Conservation (phyloP, 208 protist genomes). For the Leishmania tropica region DNA sequence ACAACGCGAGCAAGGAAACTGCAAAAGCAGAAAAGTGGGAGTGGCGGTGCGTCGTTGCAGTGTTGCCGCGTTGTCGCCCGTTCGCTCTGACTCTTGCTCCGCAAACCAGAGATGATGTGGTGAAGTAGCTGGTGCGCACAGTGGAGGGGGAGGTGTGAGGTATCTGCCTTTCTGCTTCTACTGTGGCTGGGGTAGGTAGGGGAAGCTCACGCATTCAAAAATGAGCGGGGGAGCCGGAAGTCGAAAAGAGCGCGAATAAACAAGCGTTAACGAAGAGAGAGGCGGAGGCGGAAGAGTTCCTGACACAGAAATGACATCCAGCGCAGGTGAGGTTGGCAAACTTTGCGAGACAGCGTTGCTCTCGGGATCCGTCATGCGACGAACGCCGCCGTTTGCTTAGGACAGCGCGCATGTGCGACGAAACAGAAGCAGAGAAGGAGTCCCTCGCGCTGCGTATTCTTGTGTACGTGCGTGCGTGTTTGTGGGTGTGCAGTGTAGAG, state of each 20-base stretch:
- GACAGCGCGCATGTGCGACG: not conserved
- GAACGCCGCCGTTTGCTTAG: too few species aligned
- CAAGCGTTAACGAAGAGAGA: not conserved
- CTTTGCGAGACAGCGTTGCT: not conserved
- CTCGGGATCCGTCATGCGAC: not conserved
- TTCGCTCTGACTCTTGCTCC: not conserved
- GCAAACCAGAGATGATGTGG: not conserved
- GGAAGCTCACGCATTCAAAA: not conserved
- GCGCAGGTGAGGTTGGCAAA: not conserved
- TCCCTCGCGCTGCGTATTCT: too few species aligned
- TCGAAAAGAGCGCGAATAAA: not conserved
- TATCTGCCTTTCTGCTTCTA: not conserved
- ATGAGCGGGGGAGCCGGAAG: not conserved
- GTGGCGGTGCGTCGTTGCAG: not conserved
- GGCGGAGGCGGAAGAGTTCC: not conserved
- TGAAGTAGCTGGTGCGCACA: not conserved
- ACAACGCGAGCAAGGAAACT: not conserved
- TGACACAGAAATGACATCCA: not conserved
- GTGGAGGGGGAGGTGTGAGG: not conserved
- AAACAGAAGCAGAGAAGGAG: not conserved
- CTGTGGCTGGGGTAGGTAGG: not conserved
- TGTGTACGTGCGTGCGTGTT: not conserved
- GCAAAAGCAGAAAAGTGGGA: not conserved
- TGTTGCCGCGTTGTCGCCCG: not conserved
- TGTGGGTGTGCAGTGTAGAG: not conserved